phyloP scores from a whole-genome alignment of 495 filamentous ascomycete species.

The Penicillium alfredii region DNA sequence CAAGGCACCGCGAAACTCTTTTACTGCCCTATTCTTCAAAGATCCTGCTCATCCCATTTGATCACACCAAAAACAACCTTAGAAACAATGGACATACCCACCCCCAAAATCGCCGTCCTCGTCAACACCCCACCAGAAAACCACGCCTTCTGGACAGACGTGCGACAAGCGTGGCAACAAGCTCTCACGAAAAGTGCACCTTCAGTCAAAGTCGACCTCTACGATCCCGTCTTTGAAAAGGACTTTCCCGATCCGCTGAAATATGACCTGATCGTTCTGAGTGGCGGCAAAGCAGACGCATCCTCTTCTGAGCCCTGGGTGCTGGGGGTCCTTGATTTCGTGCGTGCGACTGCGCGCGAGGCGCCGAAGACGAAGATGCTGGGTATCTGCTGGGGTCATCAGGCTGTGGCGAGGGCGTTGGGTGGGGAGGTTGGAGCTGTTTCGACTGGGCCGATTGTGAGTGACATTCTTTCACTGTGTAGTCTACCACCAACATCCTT shows the following conservation, averaged over 20 bases:
- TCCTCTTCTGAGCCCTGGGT: slow-evolving; percentile 4
- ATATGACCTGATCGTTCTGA: slow-evolving; percentile 3
- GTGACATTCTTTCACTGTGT: not conserved
- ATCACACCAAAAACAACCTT: too few species aligned
- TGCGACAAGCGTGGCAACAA: not conserved
- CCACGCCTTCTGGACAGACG: slow-evolving; percentile 1
- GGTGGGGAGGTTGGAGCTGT: slow-evolving; percentile 1
- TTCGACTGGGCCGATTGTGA: slow-evolving; percentile 3
- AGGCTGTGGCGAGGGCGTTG: not conserved
- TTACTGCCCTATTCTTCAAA: too few species aligned
- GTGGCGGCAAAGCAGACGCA: slow-evolving; percentile 3
- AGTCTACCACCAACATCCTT: too few species aligned
- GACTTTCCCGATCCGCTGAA: slow-evolving; percentile 1
- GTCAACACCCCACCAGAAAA: slow-evolving; percentile 2
- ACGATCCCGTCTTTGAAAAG: slow-evolving; percentile 1
- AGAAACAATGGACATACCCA: too few species aligned
- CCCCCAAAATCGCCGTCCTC: slow-evolving; percentile 8
- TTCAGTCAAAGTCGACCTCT: slow-evolving; percentile 1
- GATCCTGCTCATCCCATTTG: too few species aligned
- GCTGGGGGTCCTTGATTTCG: slow-evolving; percentile 2
- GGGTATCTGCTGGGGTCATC: slow-evolving; percentile 5
- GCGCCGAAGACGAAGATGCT: slow-evolving; percentile 2
- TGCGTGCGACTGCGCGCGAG: not conserved
- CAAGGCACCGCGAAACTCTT: too few species aligned
- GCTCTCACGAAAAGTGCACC: not conserved